Percentiles rank a stretch among this genome's conserved stretches.
Conservation (phyloP, 495 filamentous ascomycete species). For the Opeltia flavorubescens region DNA sequence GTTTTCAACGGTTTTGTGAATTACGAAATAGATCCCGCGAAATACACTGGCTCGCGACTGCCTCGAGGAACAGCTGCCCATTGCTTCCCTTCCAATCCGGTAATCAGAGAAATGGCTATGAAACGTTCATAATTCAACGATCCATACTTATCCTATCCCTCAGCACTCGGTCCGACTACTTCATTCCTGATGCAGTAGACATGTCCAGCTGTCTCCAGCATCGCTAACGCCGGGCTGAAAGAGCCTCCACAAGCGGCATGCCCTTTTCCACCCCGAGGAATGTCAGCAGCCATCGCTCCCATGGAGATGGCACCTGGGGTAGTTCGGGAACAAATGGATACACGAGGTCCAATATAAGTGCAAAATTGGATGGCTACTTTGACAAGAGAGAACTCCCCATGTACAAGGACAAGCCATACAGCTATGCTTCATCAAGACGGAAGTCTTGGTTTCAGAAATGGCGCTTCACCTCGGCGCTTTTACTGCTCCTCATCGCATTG, state of each 20-base stretch:
- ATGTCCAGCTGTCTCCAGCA: no score
- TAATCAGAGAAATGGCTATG: no score
- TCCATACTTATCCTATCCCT: no score
- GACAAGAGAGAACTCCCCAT: slow-evolving; percentile 57
- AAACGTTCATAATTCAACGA: no score
- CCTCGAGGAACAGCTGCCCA: no score
- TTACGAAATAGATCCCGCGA: no score
- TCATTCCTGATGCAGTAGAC: no score
- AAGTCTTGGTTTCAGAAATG: slow-evolving; percentile 29
- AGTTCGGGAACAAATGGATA: slow-evolving; percentile 26
- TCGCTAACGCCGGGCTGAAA: no score
- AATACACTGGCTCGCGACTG: no score
- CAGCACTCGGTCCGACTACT: no score
- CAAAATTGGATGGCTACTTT: slow-evolving; percentile 38
- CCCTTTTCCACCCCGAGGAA: slow-evolving; percentile 53
- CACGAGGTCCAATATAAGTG: slow-evolving; percentile 19
- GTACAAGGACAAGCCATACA: slow-evolving; percentile 98
- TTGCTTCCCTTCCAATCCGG: no score
- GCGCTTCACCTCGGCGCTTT: slow-evolving; percentile 33
- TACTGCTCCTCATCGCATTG: slow-evolving; percentile 34
- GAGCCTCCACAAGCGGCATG: slow-evolving; percentile 36
- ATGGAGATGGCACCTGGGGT: slow-evolving; percentile 42
- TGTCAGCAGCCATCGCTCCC: slow-evolving; percentile 50
- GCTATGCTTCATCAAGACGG: slow-evolving; percentile 42
- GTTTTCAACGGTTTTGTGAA: no score